Evolutionary conservation across 768 basidiomycete species (phyloP), one percentile per base, ranked within the genome.

Genomic region (Rhizopogon vinicolor): DNA sequence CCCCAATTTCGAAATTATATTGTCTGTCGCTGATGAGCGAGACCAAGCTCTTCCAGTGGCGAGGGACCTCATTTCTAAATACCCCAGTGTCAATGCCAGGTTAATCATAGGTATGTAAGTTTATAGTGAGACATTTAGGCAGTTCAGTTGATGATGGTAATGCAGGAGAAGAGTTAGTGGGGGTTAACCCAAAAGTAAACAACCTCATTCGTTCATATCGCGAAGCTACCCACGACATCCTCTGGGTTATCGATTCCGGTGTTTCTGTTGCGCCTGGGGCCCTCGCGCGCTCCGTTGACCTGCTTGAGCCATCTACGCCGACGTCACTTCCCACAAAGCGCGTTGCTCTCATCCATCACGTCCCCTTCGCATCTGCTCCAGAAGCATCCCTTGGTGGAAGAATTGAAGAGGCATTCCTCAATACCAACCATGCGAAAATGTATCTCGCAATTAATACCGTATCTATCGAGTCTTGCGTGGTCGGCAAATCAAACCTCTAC

Each of bases 171-270:
- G 85, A 90, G 58, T 68, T 80, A 44, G 87, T 96, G 18, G 95
- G 96, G 5, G 85, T 92, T 28, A 99, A 99, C 62, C 97, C 97
- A 0, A 98, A 98, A 77, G 88, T 98, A 63, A 98, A 98, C 75
- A 98, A 98, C 70, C 86, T 99, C 45, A 79, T 94, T 58, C 85
- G 85, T 35, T 81, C 95, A 13, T 98, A 94, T 68, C 77, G 78
- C 44, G 74, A 83, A 65, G 97, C 96, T 0, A 73, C 79, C 53
- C 77, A 97, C 65, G 93, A 98, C 65, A 89, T 98, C 48, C 74
- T 98, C 49, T 99, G 95, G 95, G 89, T 98, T 31, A 79, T 98
- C 49, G 97, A 99, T 70, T 97, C 96, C n/a, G 96, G 96, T 61
- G 83, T 98, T 51, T 81, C 85, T 55, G 85, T 87, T 22, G 82